phyloP scores from a whole-genome alignment of 306 rosid genomes.

The Adenanthera pavonina region DNA sequence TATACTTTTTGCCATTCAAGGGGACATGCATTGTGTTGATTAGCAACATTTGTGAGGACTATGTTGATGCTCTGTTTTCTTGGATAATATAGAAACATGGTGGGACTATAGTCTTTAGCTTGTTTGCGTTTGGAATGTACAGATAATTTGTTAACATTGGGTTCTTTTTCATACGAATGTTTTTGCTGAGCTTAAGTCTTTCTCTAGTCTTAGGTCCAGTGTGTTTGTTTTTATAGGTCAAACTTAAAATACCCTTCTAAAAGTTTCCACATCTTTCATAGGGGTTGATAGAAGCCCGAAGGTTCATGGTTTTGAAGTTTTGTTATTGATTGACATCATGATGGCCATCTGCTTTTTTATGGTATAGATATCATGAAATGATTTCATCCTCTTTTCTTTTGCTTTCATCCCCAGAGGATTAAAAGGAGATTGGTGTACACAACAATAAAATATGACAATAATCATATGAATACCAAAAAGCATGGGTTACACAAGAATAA shows the following conservation, averaged over 20 bases:
- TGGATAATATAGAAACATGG: not conserved
- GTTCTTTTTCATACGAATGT: not conserved
- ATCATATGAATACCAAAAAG: too few relatives aligned
- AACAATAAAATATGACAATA: not conserved
- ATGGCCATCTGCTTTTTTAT: not conserved
- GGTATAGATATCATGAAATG: not conserved
- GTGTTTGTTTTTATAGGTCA: too few relatives aligned
- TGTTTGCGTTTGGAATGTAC: not conserved
- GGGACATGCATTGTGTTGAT: not conserved
- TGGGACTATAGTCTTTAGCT: not conserved
- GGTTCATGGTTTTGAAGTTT: not conserved
- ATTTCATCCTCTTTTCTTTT: not conserved
- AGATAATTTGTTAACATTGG: not conserved
- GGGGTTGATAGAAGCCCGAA: not conserved
- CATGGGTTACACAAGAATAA: not conserved
- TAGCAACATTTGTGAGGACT: not conserved
- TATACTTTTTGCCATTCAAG: not conserved
- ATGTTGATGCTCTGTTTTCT: not conserved
- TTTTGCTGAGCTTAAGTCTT: not conserved
- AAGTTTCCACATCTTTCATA: not conserved
- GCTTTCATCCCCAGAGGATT: not conserved
- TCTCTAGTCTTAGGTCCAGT: not conserved
- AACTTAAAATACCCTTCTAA: not conserved
- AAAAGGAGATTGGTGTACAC: not conserved
- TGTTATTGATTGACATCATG: slow-evolving; percentile 8